These are phyloP conservation scores for Fraxinus cuspidata DNA, from an alignment of 257 asterid species.

Conservation along the genomic window DNA sequence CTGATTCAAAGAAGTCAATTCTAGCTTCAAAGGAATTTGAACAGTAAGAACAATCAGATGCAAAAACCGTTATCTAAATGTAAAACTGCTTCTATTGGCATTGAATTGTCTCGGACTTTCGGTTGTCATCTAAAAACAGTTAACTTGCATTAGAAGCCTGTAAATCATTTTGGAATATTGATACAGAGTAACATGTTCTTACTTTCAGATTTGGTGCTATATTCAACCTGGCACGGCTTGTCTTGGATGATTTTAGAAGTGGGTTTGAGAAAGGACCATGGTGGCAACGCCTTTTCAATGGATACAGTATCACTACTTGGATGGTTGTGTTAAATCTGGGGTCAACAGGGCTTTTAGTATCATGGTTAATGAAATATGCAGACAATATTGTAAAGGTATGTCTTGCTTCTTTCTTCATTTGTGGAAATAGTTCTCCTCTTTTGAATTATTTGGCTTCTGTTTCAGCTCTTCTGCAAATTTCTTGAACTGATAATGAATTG, in stretches of 20 bases:
- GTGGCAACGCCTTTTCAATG: slow-evolving; percentile 89
- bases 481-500: too few species aligned
- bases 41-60: not conserved
- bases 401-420: not conserved
- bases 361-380: slow-evolving; percentile 97
- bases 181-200: slow-evolving; percentile 23
- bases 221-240: slow-evolving; percentile 84
- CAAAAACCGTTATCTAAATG: not conserved
- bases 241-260: slow-evolving; percentile 81
- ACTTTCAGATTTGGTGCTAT: slow-evolving; percentile 83
- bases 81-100: not conserved
- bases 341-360: slow-evolving; percentile 89
- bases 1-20: not conserved
- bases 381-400: slow-evolving; percentile 95
- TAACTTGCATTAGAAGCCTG: slow-evolving; percentile 17
- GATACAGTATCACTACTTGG: slow-evolving; percentile 85
- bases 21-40: not conserved
- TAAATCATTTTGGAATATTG: slow-evolving; percentile 22
- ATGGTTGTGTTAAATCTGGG: slow-evolving; percentile 94
- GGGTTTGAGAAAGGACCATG: slow-evolving; percentile 93
- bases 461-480: not conserved
- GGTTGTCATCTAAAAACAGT: slow-evolving; percentile 2
- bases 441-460: not conserved
- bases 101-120: not conserved
- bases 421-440: not conserved